Base-by-base conservation (phyloP, 2,329 filamentous ascomycete genomes). In the Dissoconium aciculare region DNA sequence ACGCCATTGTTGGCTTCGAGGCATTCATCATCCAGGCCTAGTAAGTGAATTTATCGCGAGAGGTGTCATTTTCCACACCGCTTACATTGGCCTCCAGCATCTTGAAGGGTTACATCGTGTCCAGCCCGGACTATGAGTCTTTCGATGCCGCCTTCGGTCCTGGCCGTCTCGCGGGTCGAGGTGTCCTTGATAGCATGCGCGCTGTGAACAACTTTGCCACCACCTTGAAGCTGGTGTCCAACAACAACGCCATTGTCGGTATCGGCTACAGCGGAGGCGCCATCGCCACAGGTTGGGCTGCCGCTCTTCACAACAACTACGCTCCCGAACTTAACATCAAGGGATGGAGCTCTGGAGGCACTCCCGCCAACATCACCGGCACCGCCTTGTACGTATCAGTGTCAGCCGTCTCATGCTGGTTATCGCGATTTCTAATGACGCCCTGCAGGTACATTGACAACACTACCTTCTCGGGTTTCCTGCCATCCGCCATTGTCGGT, bases 181-280 rank as follows among this genome's bases (percentile, higher is more conserved):
- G 52, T 0, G 56, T 54, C 2, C 40, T 64, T 5, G 58, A 66
- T 42, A 46, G 46, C 5, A 49, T 63, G 12, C 56, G 62, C 4
- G 60, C 60, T 5, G 52, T 57, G 1, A 34, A 54, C 8, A 42
- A 47, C 5, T 50, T 30, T 12, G 32, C 32, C 4, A 28, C 30
- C 2, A 45, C 47, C 4, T 45, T 60, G 0, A 39, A 40, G 11
- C 31, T 50, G 10, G 30, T 34, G 2, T 40, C 33, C 6, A 8
- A 23, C 19, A 41, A 33, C 3, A 42, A 44, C 3, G 49, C 39
- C 3, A 46, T 60, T 25, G 55, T 59, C 2, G 47, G 69, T 32
- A 67, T 62, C 58, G 69, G 69, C 0, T 73, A 71, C 41, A 68
- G 62, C 1, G 68, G 69, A 4, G 68, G 67, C 5, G 59, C 60